Conservation (phyloP, 208 protist genomes). For the Wallacemonas sp. region DNA sequence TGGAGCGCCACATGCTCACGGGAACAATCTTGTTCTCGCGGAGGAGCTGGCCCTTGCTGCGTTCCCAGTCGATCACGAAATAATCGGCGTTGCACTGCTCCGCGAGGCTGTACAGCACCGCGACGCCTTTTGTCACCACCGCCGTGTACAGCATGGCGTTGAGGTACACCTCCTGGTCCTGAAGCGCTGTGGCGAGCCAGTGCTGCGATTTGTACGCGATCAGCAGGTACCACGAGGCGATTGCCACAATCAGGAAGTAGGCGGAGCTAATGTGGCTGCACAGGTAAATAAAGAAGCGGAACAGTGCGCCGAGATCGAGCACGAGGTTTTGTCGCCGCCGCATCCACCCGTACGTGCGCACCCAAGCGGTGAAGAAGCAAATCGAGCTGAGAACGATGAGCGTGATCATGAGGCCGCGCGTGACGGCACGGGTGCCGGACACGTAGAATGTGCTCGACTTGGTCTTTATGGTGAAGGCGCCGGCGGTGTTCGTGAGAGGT, state of each 20-base stretch:
- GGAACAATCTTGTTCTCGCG: conserved; percentile 83
- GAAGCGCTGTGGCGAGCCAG: conserved; percentile 37
- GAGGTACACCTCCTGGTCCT: conserved; percentile 51
- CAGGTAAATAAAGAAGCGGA: conserved; percentile 77
- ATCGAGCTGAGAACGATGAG: conserved; percentile 60
- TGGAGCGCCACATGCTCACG: conserved; percentile 89
- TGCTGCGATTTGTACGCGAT: conserved; percentile 63
- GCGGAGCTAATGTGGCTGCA: conserved; percentile 73
- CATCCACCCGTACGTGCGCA: conserved; percentile 84
- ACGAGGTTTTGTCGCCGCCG: conserved; percentile 75
- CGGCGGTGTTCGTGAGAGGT: conserved; percentile 19
- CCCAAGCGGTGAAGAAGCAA: conserved; percentile 63
- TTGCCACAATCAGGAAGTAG: conserved; percentile 54
- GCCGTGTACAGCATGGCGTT: conserved; percentile 69
- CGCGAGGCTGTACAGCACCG: conserved; percentile 62
- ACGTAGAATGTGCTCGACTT: conserved; percentile 45
- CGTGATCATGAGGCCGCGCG: conserved; percentile 46
- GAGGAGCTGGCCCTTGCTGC: conserved; percentile 81
- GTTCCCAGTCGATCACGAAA: conserved; percentile 92
- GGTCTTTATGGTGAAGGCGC: conserved; percentile 22
- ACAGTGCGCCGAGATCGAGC: conserved; percentile 41
- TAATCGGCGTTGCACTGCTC: conserved; percentile 90
- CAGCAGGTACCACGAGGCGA: conserved; percentile 78
- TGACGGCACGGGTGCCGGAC: conserved; percentile 28
- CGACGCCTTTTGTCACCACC: conserved; percentile 54